These are phyloP conservation scores for Nepenthes alata DNA, from an alignment of 179 eudicot genomes.

Conservation along the genomic window DNA sequence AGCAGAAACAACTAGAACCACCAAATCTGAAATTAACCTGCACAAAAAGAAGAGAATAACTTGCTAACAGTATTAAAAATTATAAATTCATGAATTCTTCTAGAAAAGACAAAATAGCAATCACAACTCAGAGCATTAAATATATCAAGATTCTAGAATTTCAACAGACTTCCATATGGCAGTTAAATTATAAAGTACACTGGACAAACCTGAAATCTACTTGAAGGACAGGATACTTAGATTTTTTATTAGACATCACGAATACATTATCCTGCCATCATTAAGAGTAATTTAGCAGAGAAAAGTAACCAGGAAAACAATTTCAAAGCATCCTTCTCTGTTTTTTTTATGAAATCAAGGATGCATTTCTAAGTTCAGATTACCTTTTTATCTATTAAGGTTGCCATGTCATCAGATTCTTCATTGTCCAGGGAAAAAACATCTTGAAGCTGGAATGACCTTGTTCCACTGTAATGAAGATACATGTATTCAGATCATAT, in stretches of 20 bases:
- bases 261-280: conserved; percentile 71
- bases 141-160: background rate
- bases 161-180: background rate
- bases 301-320: background rate
- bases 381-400: conserved; percentile 86
- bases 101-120: background rate
- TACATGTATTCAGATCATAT: background rate
- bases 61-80: background rate
- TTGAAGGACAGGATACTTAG: conserved; percentile 94
- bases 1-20: conserved; percentile 91
- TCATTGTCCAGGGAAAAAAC: conserved; percentile 69
- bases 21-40: conserved; percentile 95
- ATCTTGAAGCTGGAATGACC: conserved; percentile 71
- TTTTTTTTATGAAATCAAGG: conserved; percentile 6
- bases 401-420: conserved; percentile 68
- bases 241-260: conserved; percentile 96
- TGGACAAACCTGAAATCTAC: conserved; percentile 71
- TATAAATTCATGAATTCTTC: background rate
- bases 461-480: conserved; percentile 50
- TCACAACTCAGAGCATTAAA: too few relatives aligned
- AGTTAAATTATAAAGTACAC: background rate
- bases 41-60: conserved; percentile 10
- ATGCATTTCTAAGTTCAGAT: background rate
- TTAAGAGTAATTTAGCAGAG: conserved; percentile 1
- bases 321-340: background rate